Percentiles rank a stretch among this genome's conserved stretches.
phyloP scores from a whole-genome alignment of 2,329 filamentous ascomycete genomes.

The Aspergillus luchuensis region DNA sequence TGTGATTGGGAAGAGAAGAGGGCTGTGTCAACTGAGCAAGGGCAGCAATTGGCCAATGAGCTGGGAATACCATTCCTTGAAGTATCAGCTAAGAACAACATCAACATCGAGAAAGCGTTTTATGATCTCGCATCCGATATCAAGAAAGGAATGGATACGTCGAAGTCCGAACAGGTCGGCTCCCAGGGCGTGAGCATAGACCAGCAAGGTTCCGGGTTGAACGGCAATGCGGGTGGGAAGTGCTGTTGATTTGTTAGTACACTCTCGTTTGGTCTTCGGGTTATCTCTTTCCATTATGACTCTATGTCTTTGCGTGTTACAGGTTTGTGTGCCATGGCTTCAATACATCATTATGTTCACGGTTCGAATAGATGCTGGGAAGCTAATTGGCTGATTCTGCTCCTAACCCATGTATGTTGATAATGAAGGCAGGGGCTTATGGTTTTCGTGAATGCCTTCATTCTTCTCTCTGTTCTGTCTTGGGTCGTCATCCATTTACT shows the following conservation, averaged over 20 bases:
- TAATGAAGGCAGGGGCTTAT: conserved; percentile 10
- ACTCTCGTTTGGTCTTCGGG: conserved; percentile 21
- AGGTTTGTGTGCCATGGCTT: neutral
- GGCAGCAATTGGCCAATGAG: conserved; percentile 90
- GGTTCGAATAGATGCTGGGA: neutral
- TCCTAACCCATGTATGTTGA: conserved; percentile 14
- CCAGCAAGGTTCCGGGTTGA: conserved; percentile 56
- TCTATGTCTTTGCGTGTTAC: neutral
- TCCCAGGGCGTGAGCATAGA: conserved; percentile 68
- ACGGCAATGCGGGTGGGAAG: conserved; percentile 62
- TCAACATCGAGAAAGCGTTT: conserved; percentile 99
- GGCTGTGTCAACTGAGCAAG: conserved; percentile 87
- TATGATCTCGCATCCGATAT: conserved; percentile 94
- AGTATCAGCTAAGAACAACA: conserved; percentile 97
- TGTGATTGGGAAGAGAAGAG: conserved; percentile 99
- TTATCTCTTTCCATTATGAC: conserved; percentile 15
- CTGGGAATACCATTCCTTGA: conserved; percentile 98
- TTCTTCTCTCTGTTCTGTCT: conserved; percentile 1
- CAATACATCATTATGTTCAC: neutral
- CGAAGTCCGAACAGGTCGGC: conserved; percentile 70
- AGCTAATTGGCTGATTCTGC: neutral
- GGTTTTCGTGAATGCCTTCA: neutral
- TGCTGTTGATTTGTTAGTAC: conserved; percentile 65
- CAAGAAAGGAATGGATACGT: conserved; percentile 97
- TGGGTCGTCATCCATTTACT: neutral